Base-by-base conservation (phyloP, 352 stramenopile species). In the Aphanomyces cochlioides region DNA sequence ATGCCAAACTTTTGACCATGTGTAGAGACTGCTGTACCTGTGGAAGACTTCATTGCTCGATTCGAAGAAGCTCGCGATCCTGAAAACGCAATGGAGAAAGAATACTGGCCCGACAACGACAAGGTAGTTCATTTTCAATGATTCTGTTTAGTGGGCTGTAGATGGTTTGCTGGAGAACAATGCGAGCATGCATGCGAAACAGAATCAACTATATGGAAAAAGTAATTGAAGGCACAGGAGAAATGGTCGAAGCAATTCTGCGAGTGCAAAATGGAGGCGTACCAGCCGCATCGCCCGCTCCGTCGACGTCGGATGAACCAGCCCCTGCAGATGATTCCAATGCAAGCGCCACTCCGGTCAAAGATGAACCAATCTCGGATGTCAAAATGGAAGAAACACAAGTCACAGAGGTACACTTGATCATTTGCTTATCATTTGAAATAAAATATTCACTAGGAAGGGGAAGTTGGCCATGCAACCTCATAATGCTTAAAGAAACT, bases 41-140 rank as follows among this genome's bases (percentile, higher is more conserved):
- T 93, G 59, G 68, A 78, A 36, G 78, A 79, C 43, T 97, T 96
- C 67, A 84, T 96, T 17, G 80, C 96, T 48, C 78, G 82, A 0
- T 98, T 98, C 61, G 88, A 90, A 19, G 93, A 98, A 65, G 95
- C 95, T 21, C 93, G 95, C 74, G 90, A 98, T 73, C 95, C 95
- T 4, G 95, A 98, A 58, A 96, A 96, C 70, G 93, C 93, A 4
- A 98, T 98, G 47, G 95, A 98, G 78, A 89, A 95, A 40, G 92
- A 95, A 39, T 98, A 98, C 74, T 96, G 96, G 83, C 95, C 95
- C 1, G 92, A 96, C 72, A 97, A 97, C 73, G 88, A 98, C 77
- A 84, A 89, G 34, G 58, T 87, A 3, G 15, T 28, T 28, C 12
- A 48, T 60, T 67, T 19, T 57, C 3, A 10, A 61, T 1, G 19